Conservation (phyloP, 2,329 filamentous ascomycete species). For the Purpureocillium lavendulum region DNA sequence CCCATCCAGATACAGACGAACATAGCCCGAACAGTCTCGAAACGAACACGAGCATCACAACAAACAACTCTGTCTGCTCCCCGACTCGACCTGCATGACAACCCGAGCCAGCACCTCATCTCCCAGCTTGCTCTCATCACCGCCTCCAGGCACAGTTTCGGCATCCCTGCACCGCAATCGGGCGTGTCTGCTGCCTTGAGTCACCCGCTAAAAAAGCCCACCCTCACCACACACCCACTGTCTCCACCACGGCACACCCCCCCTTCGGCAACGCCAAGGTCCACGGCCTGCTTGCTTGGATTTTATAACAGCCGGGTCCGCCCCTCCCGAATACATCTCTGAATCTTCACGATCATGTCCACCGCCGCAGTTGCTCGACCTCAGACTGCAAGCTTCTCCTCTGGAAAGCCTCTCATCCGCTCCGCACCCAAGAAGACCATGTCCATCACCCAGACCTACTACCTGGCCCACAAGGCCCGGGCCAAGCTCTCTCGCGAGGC, state of each 20-base stretch:
- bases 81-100: neutral
- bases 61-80: neutral
- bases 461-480: conserved; percentile 91
- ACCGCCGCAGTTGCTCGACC: conserved; percentile 16
- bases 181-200: conserved; percentile 12
- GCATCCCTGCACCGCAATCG: conserved; percentile 20
- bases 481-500: conserved; percentile 93
- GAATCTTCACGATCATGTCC: conserved; percentile 18
- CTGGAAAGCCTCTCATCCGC: conserved; percentile 2
- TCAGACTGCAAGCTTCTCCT: conserved; percentile 10
- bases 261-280: conserved; percentile 1
- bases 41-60: neutral
- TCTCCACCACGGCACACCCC: neutral
- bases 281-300: neutral
- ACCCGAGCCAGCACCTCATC: conserved; percentile 14
- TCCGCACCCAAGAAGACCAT: conserved; percentile 65
- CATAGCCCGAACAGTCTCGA: neutral
- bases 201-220: conserved; percentile 9
- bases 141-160: conserved; percentile 7
- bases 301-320: conserved; percentile 3
- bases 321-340: neutral
- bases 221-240: conserved; percentile 3
- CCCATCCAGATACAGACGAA: neutral
- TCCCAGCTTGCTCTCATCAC: conserved; percentile 18
- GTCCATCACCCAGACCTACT: conserved; percentile 98